These are phyloP conservation scores for Pelargonium citronellum DNA, from an alignment of 441 rosid genomes.

Conservation along the genomic window DNA sequence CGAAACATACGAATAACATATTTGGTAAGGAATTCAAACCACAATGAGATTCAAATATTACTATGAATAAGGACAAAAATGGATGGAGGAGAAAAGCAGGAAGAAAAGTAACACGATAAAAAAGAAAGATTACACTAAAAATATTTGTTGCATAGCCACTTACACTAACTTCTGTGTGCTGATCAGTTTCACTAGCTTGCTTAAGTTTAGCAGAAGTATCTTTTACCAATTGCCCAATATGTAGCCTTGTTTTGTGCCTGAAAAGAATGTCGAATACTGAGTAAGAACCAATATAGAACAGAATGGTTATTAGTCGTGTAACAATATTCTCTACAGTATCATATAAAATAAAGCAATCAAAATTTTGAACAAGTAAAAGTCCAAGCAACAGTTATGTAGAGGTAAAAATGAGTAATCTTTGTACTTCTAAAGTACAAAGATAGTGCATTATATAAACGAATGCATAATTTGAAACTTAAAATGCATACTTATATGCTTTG, in stretches of 20 bases:
- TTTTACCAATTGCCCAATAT: constrained; percentile 56
- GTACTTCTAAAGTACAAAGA: too few species aligned
- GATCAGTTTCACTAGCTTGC: constrained; percentile 51
- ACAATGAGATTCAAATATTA: too few species aligned
- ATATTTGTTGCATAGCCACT: not conserved
- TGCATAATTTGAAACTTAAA: too few species aligned
- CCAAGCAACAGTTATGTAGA: too few species aligned
- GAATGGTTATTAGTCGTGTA: not conserved
- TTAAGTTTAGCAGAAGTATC: constrained; percentile 36
- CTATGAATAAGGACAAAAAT: too few species aligned
- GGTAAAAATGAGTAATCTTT: too few species aligned
- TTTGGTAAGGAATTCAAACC: too few species aligned
- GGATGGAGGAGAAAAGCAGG: too few species aligned
- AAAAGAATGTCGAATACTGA: not conserved
- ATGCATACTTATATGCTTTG: too few species aligned
- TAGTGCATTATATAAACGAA: too few species aligned
- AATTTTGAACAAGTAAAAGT: not conserved
- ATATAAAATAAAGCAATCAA: not conserved
- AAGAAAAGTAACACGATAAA: not conserved
- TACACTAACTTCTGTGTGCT: constrained; percentile 37
- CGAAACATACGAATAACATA: too few species aligned
- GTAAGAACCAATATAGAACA: not conserved
- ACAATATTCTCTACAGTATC: not conserved
- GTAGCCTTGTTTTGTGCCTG: constrained; percentile 57
- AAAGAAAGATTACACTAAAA: not conserved